These are phyloP conservation scores for Trifolium subterraneum DNA, from an alignment of 306 rosid genomes.

Conservation along the genomic window DNA sequence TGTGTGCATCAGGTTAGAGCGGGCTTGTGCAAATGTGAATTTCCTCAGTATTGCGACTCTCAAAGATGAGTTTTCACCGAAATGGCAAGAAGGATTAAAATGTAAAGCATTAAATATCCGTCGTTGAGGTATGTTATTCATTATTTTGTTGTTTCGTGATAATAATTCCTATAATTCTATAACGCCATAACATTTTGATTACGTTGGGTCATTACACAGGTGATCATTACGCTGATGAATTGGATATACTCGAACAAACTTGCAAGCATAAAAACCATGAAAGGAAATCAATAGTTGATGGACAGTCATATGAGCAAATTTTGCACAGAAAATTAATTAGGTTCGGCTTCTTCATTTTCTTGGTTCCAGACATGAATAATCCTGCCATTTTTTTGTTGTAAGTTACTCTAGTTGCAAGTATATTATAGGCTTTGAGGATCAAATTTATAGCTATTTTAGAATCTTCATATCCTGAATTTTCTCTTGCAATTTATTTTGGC, in stretches of 20 bases:
- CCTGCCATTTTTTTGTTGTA: constrained; percentile 5
- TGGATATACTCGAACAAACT: not conserved
- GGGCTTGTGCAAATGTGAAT: constrained; percentile 72
- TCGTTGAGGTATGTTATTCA: constrained; percentile 19
- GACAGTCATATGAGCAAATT: not conserved
- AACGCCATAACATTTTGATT: not conserved
- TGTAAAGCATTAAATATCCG: constrained; percentile 1
- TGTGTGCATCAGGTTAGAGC: constrained; percentile 59
- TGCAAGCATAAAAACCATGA: not conserved
- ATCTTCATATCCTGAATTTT: too few species aligned
- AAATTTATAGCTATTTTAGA: not conserved
- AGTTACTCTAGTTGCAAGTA: not conserved
- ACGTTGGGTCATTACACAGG: constrained; percentile 29
- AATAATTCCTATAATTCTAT: too few species aligned
- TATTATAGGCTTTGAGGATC: not conserved
- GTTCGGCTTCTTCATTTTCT: constrained; percentile 4
- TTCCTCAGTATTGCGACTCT: constrained; percentile 70
- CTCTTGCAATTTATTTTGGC: too few species aligned
- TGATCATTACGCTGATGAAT: not conserved
- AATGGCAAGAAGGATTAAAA: constrained; percentile 19
- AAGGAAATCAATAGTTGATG: not conserved
- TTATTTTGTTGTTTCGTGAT: constrained; percentile 21
- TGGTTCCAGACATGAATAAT: not conserved
- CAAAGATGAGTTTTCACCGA: constrained; percentile 44
- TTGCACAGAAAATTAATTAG: not conserved